Base-by-base conservation (phyloP, 192 early-diverging fungal species). In the Backusella australiensis region DNA sequence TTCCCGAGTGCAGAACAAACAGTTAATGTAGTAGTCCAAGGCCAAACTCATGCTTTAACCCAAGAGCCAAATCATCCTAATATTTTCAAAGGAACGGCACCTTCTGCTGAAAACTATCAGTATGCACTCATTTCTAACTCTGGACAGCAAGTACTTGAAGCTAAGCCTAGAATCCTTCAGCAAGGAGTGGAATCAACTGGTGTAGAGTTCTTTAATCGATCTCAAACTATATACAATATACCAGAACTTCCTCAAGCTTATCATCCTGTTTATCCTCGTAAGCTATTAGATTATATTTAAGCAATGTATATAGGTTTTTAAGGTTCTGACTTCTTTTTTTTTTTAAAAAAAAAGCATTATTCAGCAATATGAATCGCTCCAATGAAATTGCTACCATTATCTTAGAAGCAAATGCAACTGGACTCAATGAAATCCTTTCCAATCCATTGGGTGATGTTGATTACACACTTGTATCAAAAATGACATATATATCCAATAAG, bases 121-220 rank as follows among this genome's bases (percentile, higher is more conserved):
- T 77, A 77, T 52, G 74, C 80, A 21, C 59, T 74, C 17, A 85
- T 81, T 38, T 29, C 74, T n/a, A 38, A 75, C 17, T 56, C 63
- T 11, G 11, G 77, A 35, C 69, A 73, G 32, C 75, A 79, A 2
- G 67, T 81, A 9, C 80, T 80, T 42, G 80, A 85, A 77, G 73
- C 82, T n/a, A 83, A 78, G 53, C 42, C 77, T 34, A 44, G 78
- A 39, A 71, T 21, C 11, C 29, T 75, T 17, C 63, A 63, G 21
- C 44, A 68, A 12, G 73, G 69, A 23, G 35, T 39, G 1, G 66
- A 69, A 32, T 34, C 49, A 17, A 86, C 83, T 29, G 74, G 74
- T 21, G 80, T 84, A 39, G 85, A 86, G 67, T 86, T 86, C 71
- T 86, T 86, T 72, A 82, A 86, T 19, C 73, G 85, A 7, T 79